Conservation (phyloP, 2,329 filamentous ascomycete genomes). For the Leptographium procerum region DNA sequence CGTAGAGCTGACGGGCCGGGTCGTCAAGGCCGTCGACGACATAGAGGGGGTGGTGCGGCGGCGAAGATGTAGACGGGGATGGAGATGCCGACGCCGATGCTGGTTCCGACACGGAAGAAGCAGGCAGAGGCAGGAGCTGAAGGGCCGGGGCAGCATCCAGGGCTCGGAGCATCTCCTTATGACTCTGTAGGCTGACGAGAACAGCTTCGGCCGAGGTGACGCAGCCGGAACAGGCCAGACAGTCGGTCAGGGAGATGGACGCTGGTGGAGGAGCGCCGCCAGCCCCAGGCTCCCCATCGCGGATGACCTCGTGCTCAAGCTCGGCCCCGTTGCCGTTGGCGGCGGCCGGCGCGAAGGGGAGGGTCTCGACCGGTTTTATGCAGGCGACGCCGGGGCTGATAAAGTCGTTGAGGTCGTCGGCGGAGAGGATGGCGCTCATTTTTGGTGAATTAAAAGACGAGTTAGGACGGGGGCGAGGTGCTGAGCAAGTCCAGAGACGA, state of each 20-base stretch:
- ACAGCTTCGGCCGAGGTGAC: slow-evolving; percentile 96
- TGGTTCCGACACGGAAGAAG: background rate
- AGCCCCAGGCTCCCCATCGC: slow-evolving; percentile 63
- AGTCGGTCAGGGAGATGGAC: slow-evolving; percentile 92
- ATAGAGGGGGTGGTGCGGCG: slow-evolving; percentile 10
- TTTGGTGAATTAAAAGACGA: too few relatives aligned
- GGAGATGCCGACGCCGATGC: too few relatives aligned
- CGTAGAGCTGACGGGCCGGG: slow-evolving; percentile 62
- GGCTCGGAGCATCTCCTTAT: slow-evolving; percentile 76
- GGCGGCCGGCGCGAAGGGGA: slow-evolving; percentile 52
- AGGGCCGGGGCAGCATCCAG: slow-evolving; percentile 57
- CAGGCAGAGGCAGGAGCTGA: slow-evolving; percentile 20
- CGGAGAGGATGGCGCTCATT: slow-evolving; percentile 98
- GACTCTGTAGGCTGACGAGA: slow-evolving; percentile 88
- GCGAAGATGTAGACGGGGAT: too few relatives aligned
- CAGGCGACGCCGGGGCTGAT: slow-evolving; percentile 95
- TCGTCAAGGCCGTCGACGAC: slow-evolving; percentile 42
- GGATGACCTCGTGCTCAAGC: slow-evolving; percentile 73
- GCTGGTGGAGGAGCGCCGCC: slow-evolving; percentile 52
- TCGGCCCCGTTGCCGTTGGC: slow-evolving; percentile 13
- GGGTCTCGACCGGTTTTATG: slow-evolving; percentile 92
- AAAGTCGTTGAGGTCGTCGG: slow-evolving; percentile 97
- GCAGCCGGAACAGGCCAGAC: slow-evolving; percentile 92
- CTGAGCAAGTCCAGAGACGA: too few relatives aligned
- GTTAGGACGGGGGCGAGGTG: too few relatives aligned